phyloP scores from a whole-genome alignment of 192 early-diverging fungal species.

The Podila epicladia region DNA sequence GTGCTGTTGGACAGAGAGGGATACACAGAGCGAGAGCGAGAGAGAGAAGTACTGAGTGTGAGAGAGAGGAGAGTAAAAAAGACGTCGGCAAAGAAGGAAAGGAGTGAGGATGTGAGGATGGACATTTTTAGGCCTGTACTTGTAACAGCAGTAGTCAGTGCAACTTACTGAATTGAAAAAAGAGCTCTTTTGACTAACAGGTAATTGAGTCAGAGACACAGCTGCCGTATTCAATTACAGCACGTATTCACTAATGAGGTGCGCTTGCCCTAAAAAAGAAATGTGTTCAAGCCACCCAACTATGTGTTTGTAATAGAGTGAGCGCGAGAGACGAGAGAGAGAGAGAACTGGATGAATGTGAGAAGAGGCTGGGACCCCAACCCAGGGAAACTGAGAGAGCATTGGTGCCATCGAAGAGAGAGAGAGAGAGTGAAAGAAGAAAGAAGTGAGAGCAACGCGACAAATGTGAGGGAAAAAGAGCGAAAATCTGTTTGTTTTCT shows the following conservation, averaged over 20 bases:
- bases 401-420: background rate
- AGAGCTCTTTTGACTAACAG: background rate
- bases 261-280: too few relatives aligned
- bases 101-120: too few relatives aligned
- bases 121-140: background rate
- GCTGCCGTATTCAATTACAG: background rate
- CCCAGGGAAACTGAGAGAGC: too few relatives aligned
- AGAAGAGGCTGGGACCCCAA: too few relatives aligned
- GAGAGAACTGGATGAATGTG: background rate
- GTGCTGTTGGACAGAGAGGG: too few relatives aligned
- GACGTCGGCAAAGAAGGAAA: too few relatives aligned
- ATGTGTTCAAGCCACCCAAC: too few relatives aligned
- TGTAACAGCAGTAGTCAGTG: background rate
- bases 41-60: too few relatives aligned
- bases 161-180: background rate
- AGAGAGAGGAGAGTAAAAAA: too few relatives aligned
- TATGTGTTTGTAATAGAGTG: background rate
- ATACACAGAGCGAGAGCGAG: too few relatives aligned
- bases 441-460: too few relatives aligned
- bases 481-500: background rate
- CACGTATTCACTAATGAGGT: too few relatives aligned
- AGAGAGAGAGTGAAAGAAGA: constrained; percentile 3
- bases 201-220: background rate
- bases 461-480: background rate
- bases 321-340: background rate